phyloP scores from a whole-genome alignment of 768 basidiomycete species.

The Suillus discolor region DNA sequence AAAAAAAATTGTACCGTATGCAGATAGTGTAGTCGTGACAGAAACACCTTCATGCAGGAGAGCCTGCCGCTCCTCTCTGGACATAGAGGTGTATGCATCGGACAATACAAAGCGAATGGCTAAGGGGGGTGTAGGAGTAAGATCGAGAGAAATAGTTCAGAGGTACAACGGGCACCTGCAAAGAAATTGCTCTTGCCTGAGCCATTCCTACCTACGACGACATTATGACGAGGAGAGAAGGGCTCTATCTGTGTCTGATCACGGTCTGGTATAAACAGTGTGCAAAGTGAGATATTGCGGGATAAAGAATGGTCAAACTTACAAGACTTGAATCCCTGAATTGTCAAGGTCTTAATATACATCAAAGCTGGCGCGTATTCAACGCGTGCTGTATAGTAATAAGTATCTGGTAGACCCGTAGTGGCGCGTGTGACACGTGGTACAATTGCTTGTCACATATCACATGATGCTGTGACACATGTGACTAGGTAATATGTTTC shows the following conservation, averaged over 20 bases:
- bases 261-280: conserved; percentile 51
- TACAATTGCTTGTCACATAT: not conserved
- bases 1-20: conserved; percentile 59
- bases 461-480: not conserved
- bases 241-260: conserved; percentile 94
- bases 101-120: conserved; percentile 98
- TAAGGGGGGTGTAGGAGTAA: conserved; percentile 26
- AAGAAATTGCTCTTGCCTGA: conserved; percentile 99
- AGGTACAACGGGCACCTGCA: conserved; percentile 57
- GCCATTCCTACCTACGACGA: conserved; percentile 96
- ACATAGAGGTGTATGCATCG: conserved; percentile 96
- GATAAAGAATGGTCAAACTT: conserved; percentile 24
- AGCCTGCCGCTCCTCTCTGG: conserved; percentile 87
- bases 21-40: conserved; percentile 85
- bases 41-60: conserved; percentile 95
- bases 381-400: not conserved
- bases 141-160: not conserved
- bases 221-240: conserved; percentile 92
- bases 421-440: not conserved
- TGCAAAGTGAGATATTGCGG: not conserved
- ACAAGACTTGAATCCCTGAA: conserved; percentile 99
- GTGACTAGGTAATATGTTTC: not conserved
- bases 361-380: conserved; percentile 38
- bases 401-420: not conserved
- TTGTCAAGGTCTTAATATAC: conserved; percentile 88